Evolutionary conservation across 257 asterid species (phyloP).

Genomic region (Solanum pimpinellifolium): DNA sequence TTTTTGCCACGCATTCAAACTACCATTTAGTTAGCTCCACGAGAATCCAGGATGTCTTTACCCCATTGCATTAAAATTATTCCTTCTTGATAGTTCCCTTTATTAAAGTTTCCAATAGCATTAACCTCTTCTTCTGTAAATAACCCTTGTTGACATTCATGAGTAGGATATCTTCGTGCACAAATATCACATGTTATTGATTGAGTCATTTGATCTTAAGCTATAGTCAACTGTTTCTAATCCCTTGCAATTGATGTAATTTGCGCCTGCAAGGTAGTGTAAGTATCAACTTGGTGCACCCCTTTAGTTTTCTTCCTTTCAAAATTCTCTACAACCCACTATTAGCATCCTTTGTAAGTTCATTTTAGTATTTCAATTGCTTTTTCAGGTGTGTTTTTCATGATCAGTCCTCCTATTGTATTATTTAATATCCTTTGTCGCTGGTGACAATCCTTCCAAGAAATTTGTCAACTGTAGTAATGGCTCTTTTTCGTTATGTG

Average conservation of each 20-base stretch:
- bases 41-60: background rate
- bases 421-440: background rate
- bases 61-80: background rate
- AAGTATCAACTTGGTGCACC: background rate
- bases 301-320: background rate
- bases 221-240: too few species aligned
- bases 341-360: background rate
- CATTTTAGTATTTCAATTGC: background rate
- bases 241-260: background rate
- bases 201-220: background rate
- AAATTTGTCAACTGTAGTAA: background rate
- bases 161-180: background rate
- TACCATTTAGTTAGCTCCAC: background rate
- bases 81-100: background rate
- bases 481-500: background rate
- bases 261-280: background rate
- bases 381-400: too few species aligned
- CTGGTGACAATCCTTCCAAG: background rate
- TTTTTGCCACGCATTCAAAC: background rate
- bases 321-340: background rate
- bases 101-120: background rate
- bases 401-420: background rate
- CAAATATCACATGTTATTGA: background rate
- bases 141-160: background rate
- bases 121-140: background rate